These are phyloP conservation scores for Eruca vesicaria DNA, from an alignment of 441 rosid genomes.

Conservation along the genomic window DNA sequence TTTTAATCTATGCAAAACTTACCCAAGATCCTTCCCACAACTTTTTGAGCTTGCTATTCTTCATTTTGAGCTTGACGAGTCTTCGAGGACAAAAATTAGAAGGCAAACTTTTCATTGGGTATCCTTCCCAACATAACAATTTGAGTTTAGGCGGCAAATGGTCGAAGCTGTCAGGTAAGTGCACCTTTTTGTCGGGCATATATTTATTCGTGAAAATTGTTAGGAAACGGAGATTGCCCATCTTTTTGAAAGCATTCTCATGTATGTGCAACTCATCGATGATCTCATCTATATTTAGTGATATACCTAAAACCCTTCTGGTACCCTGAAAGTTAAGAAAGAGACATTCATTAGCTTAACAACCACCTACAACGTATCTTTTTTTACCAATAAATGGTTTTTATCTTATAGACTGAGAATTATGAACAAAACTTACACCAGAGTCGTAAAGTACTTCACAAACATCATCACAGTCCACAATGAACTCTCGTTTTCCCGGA, in stretches of 20 bases:
- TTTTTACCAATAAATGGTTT: background rate
- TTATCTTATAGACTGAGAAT: background rate
- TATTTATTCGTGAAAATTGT: background rate
- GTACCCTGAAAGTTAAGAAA: conserved; percentile 10
- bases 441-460: background rate
- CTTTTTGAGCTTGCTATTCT: conserved; percentile 10
- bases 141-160: conserved; percentile 13
- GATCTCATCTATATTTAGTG: background rate
- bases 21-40: conserved; percentile 17
- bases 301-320: background rate
- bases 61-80: conserved; percentile 18
- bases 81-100: background rate
- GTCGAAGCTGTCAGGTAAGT: background rate
- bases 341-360: background rate
- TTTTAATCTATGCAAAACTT: background rate
- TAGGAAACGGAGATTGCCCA: background rate
- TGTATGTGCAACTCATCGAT: background rate
- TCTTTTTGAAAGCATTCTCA: background rate
- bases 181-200: background rate
- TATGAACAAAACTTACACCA: background rate
- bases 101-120: conserved; percentile 22
- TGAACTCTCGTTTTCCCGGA: background rate
- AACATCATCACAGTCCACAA: background rate
- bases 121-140: conserved; percentile 10
- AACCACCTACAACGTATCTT: background rate